phyloP scores from a whole-genome alignment of 768 basidiomycete genomes.

The Heimioporus sp. region DNA sequence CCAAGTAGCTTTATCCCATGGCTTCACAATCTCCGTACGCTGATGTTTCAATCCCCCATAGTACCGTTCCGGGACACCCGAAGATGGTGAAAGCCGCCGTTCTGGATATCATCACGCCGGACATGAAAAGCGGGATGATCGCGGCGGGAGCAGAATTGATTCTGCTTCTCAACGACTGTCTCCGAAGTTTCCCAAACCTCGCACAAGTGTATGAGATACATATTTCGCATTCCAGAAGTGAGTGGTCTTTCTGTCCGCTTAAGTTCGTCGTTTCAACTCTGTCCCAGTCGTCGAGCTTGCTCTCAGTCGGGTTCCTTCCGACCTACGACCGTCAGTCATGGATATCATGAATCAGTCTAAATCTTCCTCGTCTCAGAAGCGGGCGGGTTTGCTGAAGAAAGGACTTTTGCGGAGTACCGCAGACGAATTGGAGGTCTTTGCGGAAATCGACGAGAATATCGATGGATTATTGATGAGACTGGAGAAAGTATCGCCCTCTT shows the following conservation, averaged over 20 bases:
- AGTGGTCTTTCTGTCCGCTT: constrained; percentile 19
- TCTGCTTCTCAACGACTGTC: constrained; percentile 60
- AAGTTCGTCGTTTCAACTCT: constrained; percentile 1
- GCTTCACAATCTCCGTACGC: neutral
- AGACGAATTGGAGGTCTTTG: constrained; percentile 73
- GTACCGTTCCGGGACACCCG: constrained; percentile 70
- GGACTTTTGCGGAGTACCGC: constrained; percentile 63
- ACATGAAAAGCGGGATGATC: constrained; percentile 57
- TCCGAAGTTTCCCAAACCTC: constrained; percentile 72
- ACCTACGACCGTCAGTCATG: constrained; percentile 52
- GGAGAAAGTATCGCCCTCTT: constrained; percentile 56
- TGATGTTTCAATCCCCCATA: constrained; percentile 24
- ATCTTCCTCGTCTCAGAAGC: constrained; percentile 64
- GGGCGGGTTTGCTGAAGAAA: constrained; percentile 64
- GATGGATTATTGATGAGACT: constrained; percentile 54
- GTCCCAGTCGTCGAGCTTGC: constrained; percentile 62
- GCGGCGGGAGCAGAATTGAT: constrained; percentile 78
- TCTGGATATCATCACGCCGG: constrained; percentile 82
- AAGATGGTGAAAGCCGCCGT: constrained; percentile 70
- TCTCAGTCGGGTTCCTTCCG: constrained; percentile 58
- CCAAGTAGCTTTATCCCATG: constrained; percentile 46
- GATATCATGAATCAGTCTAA: constrained; percentile 69
- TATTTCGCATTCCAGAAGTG: constrained; percentile 76
- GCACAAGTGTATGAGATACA: constrained; percentile 69
- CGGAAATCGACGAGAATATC: constrained; percentile 63